phyloP scores from a whole-genome alignment of 371 early-diverging fungal species.

The Fennellomyces sp. region DNA sequence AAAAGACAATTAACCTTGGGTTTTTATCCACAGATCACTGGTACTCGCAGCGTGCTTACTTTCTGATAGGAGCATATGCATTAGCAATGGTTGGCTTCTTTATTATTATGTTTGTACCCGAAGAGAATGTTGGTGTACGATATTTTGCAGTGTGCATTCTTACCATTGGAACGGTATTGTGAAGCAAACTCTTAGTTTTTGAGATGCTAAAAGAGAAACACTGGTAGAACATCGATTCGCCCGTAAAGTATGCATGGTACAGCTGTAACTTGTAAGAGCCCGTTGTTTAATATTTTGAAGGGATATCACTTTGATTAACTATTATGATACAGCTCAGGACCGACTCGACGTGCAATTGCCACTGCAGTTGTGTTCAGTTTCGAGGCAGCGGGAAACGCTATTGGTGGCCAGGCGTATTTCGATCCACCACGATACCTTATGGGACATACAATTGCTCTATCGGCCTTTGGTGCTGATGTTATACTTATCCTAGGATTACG shows the following conservation, averaged over 20 bases:
- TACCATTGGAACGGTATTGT: constrained; percentile 17
- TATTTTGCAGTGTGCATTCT: constrained; percentile 28
- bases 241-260: constrained; percentile 36
- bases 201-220: too few relatives aligned
- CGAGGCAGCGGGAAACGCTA: constrained; percentile 25
- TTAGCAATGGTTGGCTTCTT: constrained; percentile 27
- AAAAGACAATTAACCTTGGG: too few relatives aligned
- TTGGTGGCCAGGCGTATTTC: constrained; percentile 39
- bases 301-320: too few relatives aligned
- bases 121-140: constrained; percentile 5
- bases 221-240: constrained; percentile 27
- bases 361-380: constrained; percentile 32
- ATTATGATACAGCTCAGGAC: constrained; percentile 23
- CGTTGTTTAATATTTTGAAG: too few relatives aligned
- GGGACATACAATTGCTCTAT: constrained; percentile 9
- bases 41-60: constrained; percentile 32
- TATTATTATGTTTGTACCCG: constrained; percentile 25
- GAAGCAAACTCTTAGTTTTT: too few relatives aligned
- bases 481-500: constrained; percentile 19
- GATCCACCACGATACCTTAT: constrained; percentile 9
- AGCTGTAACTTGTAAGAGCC: constrained; percentile 32
- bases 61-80: constrained; percentile 22
- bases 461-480: constrained; percentile 21
- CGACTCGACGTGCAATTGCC: constrained; percentile 40
- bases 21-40: too few relatives aligned